phyloP scores from a whole-genome alignment of 2,329 filamentous ascomycete species.

The Canariomyces notabilis region DNA sequence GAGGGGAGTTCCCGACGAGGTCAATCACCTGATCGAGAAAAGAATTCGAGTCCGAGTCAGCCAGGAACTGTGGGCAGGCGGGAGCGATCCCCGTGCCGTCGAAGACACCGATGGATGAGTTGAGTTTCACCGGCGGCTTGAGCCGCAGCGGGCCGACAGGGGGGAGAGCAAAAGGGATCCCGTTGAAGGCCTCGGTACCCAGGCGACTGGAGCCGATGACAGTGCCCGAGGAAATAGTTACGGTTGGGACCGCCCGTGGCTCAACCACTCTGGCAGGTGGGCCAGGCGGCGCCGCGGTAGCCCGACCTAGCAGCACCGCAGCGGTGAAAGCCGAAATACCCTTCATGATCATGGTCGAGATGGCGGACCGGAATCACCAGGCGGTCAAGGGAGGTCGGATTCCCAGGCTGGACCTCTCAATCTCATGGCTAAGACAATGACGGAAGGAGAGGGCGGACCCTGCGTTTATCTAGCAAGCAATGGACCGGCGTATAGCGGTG shows the following conservation, averaged over 20 bases:
- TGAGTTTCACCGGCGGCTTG: slow-evolving; percentile 60
- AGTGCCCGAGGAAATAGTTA: slow-evolving; percentile 52
- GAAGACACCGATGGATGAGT: slow-evolving; percentile 52
- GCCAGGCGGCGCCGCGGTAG: slow-evolving; percentile 25
- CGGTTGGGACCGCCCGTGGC: slow-evolving; percentile 45
- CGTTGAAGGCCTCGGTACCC: slow-evolving; percentile 63
- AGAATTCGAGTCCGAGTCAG: slow-evolving; percentile 43
- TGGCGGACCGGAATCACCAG: neutral
- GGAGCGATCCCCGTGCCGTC: slow-evolving; percentile 53
- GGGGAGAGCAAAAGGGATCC: slow-evolving; percentile 69
- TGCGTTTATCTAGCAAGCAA: too few species aligned
- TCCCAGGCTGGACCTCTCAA: too few species aligned
- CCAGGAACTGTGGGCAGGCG: slow-evolving; percentile 68
- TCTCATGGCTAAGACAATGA: too few species aligned
- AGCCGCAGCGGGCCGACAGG: slow-evolving; percentile 63
- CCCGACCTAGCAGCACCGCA: slow-evolving; percentile 20
- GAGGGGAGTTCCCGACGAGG: slow-evolving; percentile 47
- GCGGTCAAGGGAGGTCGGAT: slow-evolving; percentile 4
- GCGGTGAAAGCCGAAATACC: slow-evolving; percentile 17
- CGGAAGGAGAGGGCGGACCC: too few species aligned
- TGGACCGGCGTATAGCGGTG: neutral
- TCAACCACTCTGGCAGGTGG: slow-evolving; percentile 31
- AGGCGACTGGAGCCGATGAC: slow-evolving; percentile 44
- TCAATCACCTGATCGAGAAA: slow-evolving; percentile 43
- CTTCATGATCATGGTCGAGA: slow-evolving; percentile 24